Evolutionary conservation across 2,329 filamentous ascomycete species (phyloP).

Genomic region (Sporothrix brasiliensis): DNA sequence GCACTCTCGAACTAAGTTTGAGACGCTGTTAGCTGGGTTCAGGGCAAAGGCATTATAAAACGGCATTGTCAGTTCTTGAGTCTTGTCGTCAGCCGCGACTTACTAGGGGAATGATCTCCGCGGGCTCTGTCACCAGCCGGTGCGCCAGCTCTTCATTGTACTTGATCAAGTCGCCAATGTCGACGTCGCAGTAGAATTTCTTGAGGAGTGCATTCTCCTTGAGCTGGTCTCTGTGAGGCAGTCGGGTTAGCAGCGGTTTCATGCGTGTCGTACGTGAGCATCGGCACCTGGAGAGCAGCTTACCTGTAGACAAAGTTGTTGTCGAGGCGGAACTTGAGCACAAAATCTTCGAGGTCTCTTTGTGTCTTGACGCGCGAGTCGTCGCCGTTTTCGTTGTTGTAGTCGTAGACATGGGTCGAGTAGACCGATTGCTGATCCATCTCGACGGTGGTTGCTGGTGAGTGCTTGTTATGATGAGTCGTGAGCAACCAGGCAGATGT

Average conservation of each 20-base stretch:
- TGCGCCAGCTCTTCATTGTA: slow-evolving; percentile 96
- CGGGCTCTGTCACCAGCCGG: slow-evolving; percentile 83
- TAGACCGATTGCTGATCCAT: slow-evolving; percentile 93
- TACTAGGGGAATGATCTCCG: slow-evolving; percentile 89
- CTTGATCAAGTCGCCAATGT: slow-evolving; percentile 92
- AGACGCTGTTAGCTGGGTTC: neutral
- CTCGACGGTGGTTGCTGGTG: slow-evolving; percentile 33
- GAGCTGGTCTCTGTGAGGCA: slow-evolving; percentile 75
- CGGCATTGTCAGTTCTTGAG: neutral
- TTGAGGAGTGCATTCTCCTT: slow-evolving; percentile 92
- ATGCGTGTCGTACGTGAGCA: too few species aligned
- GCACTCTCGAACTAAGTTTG: slow-evolving; percentile 78
- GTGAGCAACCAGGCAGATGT: slow-evolving; percentile 2
- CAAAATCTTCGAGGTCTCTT: slow-evolving; percentile 81
- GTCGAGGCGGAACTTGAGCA: slow-evolving; percentile 90
- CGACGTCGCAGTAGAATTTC: slow-evolving; percentile 93
- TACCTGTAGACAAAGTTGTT: slow-evolving; percentile 94
- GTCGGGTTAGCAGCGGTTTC: slow-evolving; percentile 39
- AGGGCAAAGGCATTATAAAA: neutral
- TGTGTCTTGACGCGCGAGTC: slow-evolving; percentile 74
- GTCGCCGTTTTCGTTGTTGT: slow-evolving; percentile 65
- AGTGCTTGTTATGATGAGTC: neutral
- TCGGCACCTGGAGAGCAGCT: neutral
- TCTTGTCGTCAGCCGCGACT: slow-evolving; percentile 40
- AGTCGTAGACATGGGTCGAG: slow-evolving; percentile 77